phyloP scores from a whole-genome alignment of 352 stramenopile species.

The Chrysophaeum taylorii region DNA sequence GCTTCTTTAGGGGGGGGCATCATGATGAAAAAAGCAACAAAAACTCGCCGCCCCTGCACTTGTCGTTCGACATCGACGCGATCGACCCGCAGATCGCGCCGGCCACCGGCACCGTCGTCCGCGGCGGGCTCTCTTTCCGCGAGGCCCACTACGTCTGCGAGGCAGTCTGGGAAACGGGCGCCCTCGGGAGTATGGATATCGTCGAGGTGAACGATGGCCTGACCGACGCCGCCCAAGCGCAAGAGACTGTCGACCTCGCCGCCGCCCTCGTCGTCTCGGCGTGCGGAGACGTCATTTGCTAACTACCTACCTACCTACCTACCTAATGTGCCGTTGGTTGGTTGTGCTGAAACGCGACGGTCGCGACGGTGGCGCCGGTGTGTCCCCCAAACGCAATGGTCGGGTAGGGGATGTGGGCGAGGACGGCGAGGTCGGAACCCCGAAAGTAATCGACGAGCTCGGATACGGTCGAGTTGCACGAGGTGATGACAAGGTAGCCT shows the following conservation, averaged over 20 bases:
- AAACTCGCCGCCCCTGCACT: conserved; percentile 77
- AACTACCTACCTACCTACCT: conserved; percentile 7
- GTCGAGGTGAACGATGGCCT: conserved; percentile 88
- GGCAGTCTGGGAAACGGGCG: conserved; percentile 71
- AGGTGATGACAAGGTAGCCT: neutral
- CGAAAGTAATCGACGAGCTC: neutral
- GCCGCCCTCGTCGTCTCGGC: conserved; percentile 78
- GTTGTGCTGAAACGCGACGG: conserved; percentile 8
- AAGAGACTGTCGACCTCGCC: conserved; percentile 81
- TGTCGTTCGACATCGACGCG: conserved; percentile 96
- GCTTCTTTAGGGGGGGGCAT: too few relatives aligned
- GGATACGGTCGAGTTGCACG: neutral
- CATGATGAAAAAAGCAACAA: conserved; percentile 40
- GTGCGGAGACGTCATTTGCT: conserved; percentile 62
- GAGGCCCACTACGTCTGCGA: conserved; percentile 92
- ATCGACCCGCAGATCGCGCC: conserved; percentile 83
- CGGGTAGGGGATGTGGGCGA: neutral
- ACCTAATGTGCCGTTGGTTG: conserved; percentile 18
- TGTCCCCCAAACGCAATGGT: neutral
- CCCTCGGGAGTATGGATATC: conserved; percentile 59
- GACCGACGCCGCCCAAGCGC: conserved; percentile 63
- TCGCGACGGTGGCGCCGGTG: conserved; percentile 5
- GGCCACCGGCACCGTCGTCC: conserved; percentile 85
- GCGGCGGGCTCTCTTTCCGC: conserved; percentile 85
- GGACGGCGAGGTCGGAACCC: neutral